These are phyloP conservation scores for Strombidium stylifer DNA, from an alignment of 73 alveolate genomes.

Conservation along the genomic window DNA sequence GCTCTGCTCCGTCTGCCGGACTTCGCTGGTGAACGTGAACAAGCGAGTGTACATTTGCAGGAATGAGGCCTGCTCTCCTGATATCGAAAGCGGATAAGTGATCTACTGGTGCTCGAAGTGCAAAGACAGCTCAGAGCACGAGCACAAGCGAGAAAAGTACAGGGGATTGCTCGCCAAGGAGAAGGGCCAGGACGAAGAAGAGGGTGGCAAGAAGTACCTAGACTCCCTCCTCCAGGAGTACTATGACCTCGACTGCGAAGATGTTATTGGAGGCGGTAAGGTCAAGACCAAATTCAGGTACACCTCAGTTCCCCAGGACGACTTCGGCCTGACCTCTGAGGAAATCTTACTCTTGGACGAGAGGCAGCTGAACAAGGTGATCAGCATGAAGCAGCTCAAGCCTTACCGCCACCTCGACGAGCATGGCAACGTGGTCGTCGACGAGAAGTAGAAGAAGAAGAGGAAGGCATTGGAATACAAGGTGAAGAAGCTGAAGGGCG, in stretches of 20 bases:
- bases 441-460: background rate
- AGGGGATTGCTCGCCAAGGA: conserved; percentile 28
- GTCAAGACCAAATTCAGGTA: conserved; percentile 91
- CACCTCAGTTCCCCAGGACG: conserved; percentile 81
- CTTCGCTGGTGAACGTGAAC: conserved; percentile 13
- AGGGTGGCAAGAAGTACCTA: conserved; percentile 51
- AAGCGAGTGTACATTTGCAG: conserved; percentile 43
- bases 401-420: conserved; percentile 68
- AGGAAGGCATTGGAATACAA: conserved; percentile 6
- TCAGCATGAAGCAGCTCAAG: conserved; percentile 86
- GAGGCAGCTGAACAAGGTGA: conserved; percentile 83
- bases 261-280: conserved; percentile 89
- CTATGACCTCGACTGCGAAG: conserved; percentile 91
- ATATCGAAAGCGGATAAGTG: conserved; percentile 52
- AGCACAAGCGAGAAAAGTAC: conserved; percentile 54
- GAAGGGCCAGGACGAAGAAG: conserved; percentile 41
- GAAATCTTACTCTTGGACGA: conserved; percentile 92
- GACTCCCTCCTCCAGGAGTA: conserved; percentile 77
- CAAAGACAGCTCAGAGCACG: conserved; percentile 64
- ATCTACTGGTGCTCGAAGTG: conserved; percentile 74
- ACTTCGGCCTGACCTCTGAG: conserved; percentile 95
- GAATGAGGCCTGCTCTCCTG: conserved; percentile 32
- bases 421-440: conserved; percentile 19
- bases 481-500: background rate
- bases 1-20: conserved; percentile 41